These are phyloP conservation scores for Leptosphaerulina australis DNA, from an alignment of 2,329 filamentous ascomycete genomes.

Conservation along the genomic window DNA sequence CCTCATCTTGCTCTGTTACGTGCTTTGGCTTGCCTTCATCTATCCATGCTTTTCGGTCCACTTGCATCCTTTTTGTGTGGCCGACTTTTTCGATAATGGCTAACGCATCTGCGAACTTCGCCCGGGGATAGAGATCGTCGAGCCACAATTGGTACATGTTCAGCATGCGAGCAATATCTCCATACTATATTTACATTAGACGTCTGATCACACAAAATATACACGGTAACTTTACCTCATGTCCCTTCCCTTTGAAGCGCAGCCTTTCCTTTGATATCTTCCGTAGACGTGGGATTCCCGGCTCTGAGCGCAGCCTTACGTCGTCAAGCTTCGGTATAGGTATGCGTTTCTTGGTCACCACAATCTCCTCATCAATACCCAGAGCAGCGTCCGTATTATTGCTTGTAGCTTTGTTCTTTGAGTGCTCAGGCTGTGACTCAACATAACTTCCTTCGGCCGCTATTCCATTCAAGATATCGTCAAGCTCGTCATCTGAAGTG, in stretches of 20 bases:
- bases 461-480: constrained; percentile 79
- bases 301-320: constrained; percentile 75
- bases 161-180: constrained; percentile 79
- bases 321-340: constrained; percentile 90
- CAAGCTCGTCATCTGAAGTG: constrained; percentile 57
- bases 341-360: constrained; percentile 75
- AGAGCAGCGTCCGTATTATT: constrained; percentile 59
- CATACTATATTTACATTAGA: constrained; percentile 65
- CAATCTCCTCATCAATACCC: constrained; percentile 86
- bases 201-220: neutral
- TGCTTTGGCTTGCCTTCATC: constrained; percentile 69
- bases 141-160: constrained; percentile 97
- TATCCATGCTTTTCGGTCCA: constrained; percentile 81
- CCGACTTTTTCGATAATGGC: constrained; percentile 92
- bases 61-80: constrained; percentile 78
- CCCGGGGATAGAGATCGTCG: constrained; percentile 92
- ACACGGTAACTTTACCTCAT: constrained; percentile 67
- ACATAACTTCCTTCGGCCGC: constrained; percentile 57
- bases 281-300: constrained; percentile 82
- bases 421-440: constrained; percentile 17
- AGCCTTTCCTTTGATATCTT: constrained; percentile 71
- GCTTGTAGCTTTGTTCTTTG: constrained; percentile 25
- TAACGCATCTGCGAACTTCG: constrained; percentile 88
- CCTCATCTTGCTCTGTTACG: constrained; percentile 31
- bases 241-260: constrained; percentile 88